Evolutionary conservation across 2,329 filamentous ascomycete species (phyloP).

Genomic region (Diplodia scrobiculata): DNA sequence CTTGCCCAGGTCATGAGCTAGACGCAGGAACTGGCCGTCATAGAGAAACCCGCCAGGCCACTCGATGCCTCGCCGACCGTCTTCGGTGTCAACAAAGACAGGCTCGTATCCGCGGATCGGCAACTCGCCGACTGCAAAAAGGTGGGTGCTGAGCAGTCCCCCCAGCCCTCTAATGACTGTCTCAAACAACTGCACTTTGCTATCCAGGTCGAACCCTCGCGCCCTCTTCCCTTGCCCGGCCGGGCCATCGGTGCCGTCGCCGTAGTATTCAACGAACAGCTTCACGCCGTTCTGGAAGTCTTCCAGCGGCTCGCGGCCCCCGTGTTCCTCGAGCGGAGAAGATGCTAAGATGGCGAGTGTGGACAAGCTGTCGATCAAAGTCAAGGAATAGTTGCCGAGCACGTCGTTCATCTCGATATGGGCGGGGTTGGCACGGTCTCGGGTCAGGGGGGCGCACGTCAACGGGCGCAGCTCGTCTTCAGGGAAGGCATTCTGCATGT

Average conservation of each 20-base stretch:
- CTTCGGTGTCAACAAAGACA: conserved; percentile 40
- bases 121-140: conserved; percentile 88
- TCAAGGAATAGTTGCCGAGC: conserved; percentile 94
- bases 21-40: conserved; percentile 83
- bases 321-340: conserved; percentile 59
- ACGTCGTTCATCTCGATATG: conserved; percentile 92
- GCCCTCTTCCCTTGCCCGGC: conserved; percentile 71
- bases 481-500: conserved; percentile 90
- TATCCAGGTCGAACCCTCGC: conserved; percentile 88
- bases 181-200: conserved; percentile 98
- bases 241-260: conserved; percentile 73
- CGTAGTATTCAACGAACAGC: conserved; percentile 77
- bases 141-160: conserved; percentile 85
- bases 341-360: conserved; percentile 91
- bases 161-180: conserved; percentile 93
- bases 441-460: conserved; percentile 78
- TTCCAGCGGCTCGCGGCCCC: conserved; percentile 54
- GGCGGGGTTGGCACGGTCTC: conserved; percentile 75
- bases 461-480: conserved; percentile 93
- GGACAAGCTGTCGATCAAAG: conserved; percentile 90
- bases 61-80: conserved; percentile 52
- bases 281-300: conserved; percentile 78
- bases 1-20: conserved; percentile 81
- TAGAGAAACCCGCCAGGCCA: conserved; percentile 82
- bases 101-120: conserved; percentile 80